Base-by-base conservation (phyloP, 2,329 filamentous ascomycete genomes). In the Dactylellina haptotyla region DNA sequence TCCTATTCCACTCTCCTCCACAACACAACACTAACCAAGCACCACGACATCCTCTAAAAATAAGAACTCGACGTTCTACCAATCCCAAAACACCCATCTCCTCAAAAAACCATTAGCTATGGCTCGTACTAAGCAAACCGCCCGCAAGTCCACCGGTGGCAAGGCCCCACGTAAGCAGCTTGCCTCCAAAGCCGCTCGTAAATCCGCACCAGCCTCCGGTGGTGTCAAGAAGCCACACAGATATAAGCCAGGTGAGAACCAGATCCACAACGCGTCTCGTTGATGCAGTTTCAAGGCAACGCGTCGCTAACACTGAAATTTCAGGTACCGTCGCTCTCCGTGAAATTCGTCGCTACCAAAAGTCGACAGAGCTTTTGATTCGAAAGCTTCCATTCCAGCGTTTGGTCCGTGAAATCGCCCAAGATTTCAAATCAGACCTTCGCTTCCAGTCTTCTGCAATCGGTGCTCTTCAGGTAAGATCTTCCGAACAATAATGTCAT, bases 381-480 rank as follows among this genome's bases (percentile, higher is more conserved):
- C 89, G 92, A 84, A 98, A 97, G 87, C 90, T 97, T 76, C 95
- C 95, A 75, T 99, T 99, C 87, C 92, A 97, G 85, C 91, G 95
- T 82, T 86, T 99, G 82, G 95, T 97, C 77, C 92, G 93, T 86
- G 93, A 99, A 85, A 97, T 98, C 76, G 93, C 93, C 39, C 90
- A 96, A 83, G 91, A 96, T 84, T 93, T 97, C 87, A 96, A 96
- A 86, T 93, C 91, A 79, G 91, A 96, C 78, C 90, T 96, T 75
- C 91, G 93, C 82, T 99, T 97, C 92, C 95, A 99, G 87, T 96
- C 92, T 23, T 97, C 94, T 50, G 95, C 95, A 82, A 97, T 99
- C 81, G 91, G 92, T 80, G 95, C 95, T 77, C 89, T 99, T 41
- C 70, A 69, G 50, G 62, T 75, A 63, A 39, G 41, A 34, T 53